Base-by-base conservation (phyloP, 371 early-diverging fungal genomes). In the Aphelidium insulamus region DNA sequence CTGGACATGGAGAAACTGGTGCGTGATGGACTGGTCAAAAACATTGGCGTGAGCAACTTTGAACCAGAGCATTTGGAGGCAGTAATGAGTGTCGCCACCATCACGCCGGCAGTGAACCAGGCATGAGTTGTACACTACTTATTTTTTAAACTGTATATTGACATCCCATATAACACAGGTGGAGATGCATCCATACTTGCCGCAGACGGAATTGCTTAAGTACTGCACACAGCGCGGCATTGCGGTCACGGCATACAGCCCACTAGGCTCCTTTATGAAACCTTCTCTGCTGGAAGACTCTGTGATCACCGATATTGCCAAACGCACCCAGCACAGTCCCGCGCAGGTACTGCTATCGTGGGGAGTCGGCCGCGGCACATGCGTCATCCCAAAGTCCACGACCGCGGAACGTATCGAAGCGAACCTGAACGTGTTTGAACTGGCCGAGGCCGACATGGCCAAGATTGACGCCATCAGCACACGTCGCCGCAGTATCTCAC, bases 141-240 rank as follows among this genome's bases (percentile, higher is more conserved):
- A n/a, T n/a, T n/a, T n/a, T n/a, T n/a, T n/a, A n/a, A n/a, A n/a
- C n/a, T n/a, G n/a, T n/a, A n/a, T n/a, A n/a, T n/a, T n/a, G n/a
- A n/a, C n/a, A n/a, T n/a, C n/a, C 11, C 53, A 58, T n/a, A n/a
- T n/a, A n/a, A n/a, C n/a, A n/a, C n/a, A n/a, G 43, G 58, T 81
- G 35, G 91, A 92, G 55, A 43, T 87, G 9, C 84, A 91, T 44
- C 90, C 91, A 27, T 83, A 80, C 57, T 55, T 78, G 30, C 72
- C 72, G 4, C 78, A 78, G 44, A 40, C 44, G 22, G 72, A 76
- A 18, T 55, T 82, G 8, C 39, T 78, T 21, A 61, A 69, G 8
- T 86, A 57, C 46, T 74, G 73, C 43, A 52, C 69, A 38, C 33
- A 53, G 26, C 62, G 80, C 32, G 54, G 54, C 15, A 79, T 90